A percentile compares a stretch with the other conserved stretches of the same genome.
These are phyloP conservation scores for Arthromyces matolae DNA, from an alignment of 768 basidiomycete species.

Conservation along the genomic window DNA sequence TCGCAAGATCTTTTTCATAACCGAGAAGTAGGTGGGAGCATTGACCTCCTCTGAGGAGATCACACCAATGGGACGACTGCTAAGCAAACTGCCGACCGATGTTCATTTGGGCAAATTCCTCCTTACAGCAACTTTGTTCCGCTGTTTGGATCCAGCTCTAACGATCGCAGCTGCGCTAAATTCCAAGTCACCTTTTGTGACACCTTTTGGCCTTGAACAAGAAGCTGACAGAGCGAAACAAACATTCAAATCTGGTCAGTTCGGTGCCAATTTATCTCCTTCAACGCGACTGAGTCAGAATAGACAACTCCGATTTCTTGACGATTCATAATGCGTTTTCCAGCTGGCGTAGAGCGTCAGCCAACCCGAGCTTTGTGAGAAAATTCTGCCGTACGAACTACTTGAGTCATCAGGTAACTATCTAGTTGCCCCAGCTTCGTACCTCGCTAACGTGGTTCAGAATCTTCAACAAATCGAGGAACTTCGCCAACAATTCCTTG, in stretches of 20 bases:
- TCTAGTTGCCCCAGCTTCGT: background rate
- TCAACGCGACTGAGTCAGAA: slow-evolving; percentile 4
- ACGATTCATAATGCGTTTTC: slow-evolving; percentile 89
- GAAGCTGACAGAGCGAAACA: slow-evolving; percentile 84
- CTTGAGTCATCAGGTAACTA: slow-evolving; percentile 76
- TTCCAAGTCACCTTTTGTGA: slow-evolving; percentile 89
- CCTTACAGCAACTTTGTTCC: slow-evolving; percentile 76
- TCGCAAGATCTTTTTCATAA: too few species aligned
- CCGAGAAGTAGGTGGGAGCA: slow-evolving; percentile 63
- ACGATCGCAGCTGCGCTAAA: slow-evolving; percentile 93
- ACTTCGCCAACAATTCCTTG: slow-evolving; percentile 84
- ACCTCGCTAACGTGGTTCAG: slow-evolving; percentile 29
- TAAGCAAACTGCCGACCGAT: slow-evolving; percentile 92
- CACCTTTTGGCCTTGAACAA: slow-evolving; percentile 82
- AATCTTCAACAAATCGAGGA: slow-evolving; percentile 97
- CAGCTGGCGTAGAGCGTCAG: slow-evolving; percentile 77
- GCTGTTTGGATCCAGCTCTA: slow-evolving; percentile 92
- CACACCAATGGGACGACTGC: slow-evolving; percentile 85
- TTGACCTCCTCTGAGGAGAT: slow-evolving; percentile 85
- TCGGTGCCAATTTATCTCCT: background rate
- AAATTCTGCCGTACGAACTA: slow-evolving; percentile 81
- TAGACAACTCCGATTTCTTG: slow-evolving; percentile 93
- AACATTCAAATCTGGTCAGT: slow-evolving; percentile 71
- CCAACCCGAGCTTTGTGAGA: slow-evolving; percentile 56
- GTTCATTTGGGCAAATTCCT: slow-evolving; percentile 95